Percentiles rank a stretch among this genome's conserved stretches.
These are phyloP conservation scores for Termitomyces sp. DNA, from an alignment of 1,284 basidiomycete genomes.

Conservation along the genomic window DNA sequence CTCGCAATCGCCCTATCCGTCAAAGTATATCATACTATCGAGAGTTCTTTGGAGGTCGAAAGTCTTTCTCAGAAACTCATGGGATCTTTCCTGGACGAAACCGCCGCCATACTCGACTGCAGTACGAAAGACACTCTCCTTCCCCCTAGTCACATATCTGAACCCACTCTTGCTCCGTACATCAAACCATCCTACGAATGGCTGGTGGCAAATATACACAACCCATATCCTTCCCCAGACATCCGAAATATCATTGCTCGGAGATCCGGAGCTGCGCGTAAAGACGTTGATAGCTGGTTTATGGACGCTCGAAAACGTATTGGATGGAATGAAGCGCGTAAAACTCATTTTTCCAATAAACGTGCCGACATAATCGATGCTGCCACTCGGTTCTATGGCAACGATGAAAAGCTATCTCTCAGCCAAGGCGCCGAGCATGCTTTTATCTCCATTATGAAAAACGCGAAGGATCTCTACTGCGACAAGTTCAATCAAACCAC, in stretches of 20 bases:
- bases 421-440: constrained; percentile 24
- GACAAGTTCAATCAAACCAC: constrained; percentile 24
- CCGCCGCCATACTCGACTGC: not conserved
- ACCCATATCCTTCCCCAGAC: constrained; percentile 42
- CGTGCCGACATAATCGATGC: constrained; percentile 35
- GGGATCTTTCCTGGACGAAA: not conserved
- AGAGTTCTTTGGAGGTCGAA: constrained; percentile 7
- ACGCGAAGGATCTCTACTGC: constrained; percentile 30
- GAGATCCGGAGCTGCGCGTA: constrained; percentile 19
- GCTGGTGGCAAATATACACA: constrained; percentile 40
- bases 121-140: not conserved
- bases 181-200: constrained; percentile 38
- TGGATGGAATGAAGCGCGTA: constrained; percentile 45
- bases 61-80: constrained; percentile 1
- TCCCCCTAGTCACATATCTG: not conserved
- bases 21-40: not conserved
- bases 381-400: constrained; percentile 35
- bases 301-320: constrained; percentile 43
- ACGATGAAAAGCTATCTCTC: constrained; percentile 25
- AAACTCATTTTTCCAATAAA: constrained; percentile 33
- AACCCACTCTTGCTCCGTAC: constrained; percentile 21
- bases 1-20: too few species aligned
- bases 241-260: constrained; percentile 27
- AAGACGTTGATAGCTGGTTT: constrained; percentile 47
- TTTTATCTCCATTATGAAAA: constrained; percentile 32